Base-by-base conservation (phyloP, 2,329 filamentous ascomycete genomes). In the Cladobotryum mycophilum region DNA sequence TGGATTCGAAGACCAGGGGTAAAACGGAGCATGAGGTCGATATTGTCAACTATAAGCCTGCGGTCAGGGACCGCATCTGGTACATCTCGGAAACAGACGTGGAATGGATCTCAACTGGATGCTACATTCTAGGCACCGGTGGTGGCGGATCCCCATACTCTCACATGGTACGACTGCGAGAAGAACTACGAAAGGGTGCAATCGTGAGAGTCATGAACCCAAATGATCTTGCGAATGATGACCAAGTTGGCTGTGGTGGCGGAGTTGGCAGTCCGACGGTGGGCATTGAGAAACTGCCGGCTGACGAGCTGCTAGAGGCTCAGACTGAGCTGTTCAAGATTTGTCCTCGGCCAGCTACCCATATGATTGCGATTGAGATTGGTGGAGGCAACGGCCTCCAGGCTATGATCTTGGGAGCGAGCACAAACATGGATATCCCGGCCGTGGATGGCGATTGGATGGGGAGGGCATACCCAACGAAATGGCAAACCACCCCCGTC, bases 301-400 rank as follows among this genome's bases (percentile, higher is more conserved):
- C 77, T 12, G 74, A 81, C 56, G 80, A 84, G 61, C 72, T 79
- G 58, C 66, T 75, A 38, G 64, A 79, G 45, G 69, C 76, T 2
- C 76, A 78, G 52, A 56, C 59, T 1, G 78, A 79, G 58, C 67
- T 85, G 11, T 80, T 77, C 63, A 74, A 76, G 44, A 73, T 76
- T 25, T 68, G 75, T 44, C 66, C 70, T 36, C 61, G 64, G 14
- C 60, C 62, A 1, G 73, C 78, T 18, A 77, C 81, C 17, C 78
- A 80, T 36, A 76, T 85, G 54, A 79, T 86, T 54, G 74, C 79
- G 1, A 63, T 85, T 11, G 83, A 86, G 58, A 83, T 86, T 48
- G 84, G 84, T n/a, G 83, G 84, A 6, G 76, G 75, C 4, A 86
- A 86, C 55, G 82, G 82, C 1, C 67, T 85, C 8, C 75, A 81